Base-by-base conservation (phyloP, 352 stramenopile species). In the Phytophthora hybrid region DNA sequence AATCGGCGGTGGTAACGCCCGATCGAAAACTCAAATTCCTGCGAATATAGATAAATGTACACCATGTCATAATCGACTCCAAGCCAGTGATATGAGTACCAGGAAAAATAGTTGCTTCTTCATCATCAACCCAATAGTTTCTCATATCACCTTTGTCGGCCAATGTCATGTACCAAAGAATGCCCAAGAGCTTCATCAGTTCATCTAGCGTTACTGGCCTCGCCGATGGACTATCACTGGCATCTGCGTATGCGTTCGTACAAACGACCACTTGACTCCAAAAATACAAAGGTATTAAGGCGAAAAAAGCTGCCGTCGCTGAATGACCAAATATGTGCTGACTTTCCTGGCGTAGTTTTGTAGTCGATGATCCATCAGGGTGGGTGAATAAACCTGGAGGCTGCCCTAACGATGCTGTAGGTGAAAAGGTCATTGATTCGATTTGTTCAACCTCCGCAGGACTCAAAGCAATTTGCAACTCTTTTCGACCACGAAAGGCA, bases 391-490 rank as follows among this genome's bases (percentile, higher is more conserved):
- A 60, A 26, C 61, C 34, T 14, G 37, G 21, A 5, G 37, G 51
- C 7, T 68, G 21, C 4, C 34, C 61, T 31, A 68, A 16, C 1
- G 51, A 56, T 18, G 18, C 37, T 6, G 21, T 29, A 10, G 37
- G 29, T 31, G 52, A 63, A 58, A 69, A 63, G 11, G 51, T 52
- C 37, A 69, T 69, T 3, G 37, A 29, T 23, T 71, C 63, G 32
- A 71, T 71, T 9, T 34, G 19, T 53, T 64, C 55, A 31, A 64
- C 63, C n/a, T 71, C 63, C 10, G 0, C 55, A 3, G 56, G 46
- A 44, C 55, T 29, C 14, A 71, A 26, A n/a, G 54, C 3, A 23
- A 71, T 53, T 23, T 71, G 55, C 23, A 71, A 34, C 37, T 60
- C 55, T 29, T 64, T 63, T 4, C 23, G 16, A 18, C 44, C 26